Base-by-base conservation (phyloP, 345 rosid genomes). In the Mangifera indica region DNA sequence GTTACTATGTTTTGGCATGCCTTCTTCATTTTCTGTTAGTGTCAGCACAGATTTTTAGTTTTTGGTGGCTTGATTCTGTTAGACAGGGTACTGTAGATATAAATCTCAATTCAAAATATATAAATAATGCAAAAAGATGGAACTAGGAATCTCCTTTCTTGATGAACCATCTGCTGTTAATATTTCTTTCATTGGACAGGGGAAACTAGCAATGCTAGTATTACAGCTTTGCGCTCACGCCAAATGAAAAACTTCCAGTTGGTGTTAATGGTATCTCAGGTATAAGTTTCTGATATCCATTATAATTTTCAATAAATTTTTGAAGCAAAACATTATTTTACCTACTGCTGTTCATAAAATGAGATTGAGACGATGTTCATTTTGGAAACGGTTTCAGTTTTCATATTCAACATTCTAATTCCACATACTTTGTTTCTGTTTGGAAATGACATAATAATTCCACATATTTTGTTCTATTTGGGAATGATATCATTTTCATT, bases 201-300 rank as follows among this genome's bases (percentile, higher is more conserved):
- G 54, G 97, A 92, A 82, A 92, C 95, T 60, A 76, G 78, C 60
- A 84, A 86, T 80, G 84, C 79, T 67, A 80, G 78, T 76, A 66
- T 92, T 64, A 87, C 81, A 78, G 88, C 91, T 67, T 73, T 95
- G 74, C 98, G 98, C 56, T 68, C 83, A 56, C 77, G 91, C 64
- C 99, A 95, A 80, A 95, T 90, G 93, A 90, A 89, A 80, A 92
- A 92, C 77, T 90, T 95, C 76, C 99, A 95, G 78, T 77, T 95
- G 77, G 97, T 90, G 63, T 75, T 95, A 76, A 92, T 87, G 93
- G 77, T 92, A 73, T 92, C 98, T 73, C 98, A 89, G 96, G 97
- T 92, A 77, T 73, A 70, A 78, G 40, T 21, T 15, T 69, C 63
- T 18, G 42, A 66, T 25, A 22, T 53, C 54, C 62, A 25, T 34